phyloP scores from a whole-genome alignment of 164 flowering plant species.

The Buxus sempervirens region DNA sequence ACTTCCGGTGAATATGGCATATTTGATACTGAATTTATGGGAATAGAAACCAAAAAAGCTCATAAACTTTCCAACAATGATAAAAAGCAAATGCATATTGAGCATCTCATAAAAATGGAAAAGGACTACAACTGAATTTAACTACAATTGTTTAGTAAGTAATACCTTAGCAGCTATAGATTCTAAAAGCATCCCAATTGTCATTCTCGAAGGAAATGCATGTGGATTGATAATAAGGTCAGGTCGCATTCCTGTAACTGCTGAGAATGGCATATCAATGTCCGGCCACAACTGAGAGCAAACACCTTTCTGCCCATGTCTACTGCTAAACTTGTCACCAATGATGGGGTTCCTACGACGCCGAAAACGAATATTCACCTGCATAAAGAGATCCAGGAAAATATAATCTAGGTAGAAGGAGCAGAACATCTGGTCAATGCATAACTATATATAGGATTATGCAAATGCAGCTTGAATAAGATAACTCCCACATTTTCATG shows the following conservation, averaged over 20 bases:
- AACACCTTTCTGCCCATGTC: constrained; percentile 99
- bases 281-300: constrained; percentile 97
- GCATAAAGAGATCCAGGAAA: constrained; percentile 11
- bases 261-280: constrained; percentile 94
- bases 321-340: constrained; percentile 97
- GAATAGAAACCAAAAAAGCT: background rate
- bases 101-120: background rate
- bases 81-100: too few relatives aligned
- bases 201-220: constrained; percentile 98
- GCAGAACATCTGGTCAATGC: background rate
- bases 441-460: too few relatives aligned
- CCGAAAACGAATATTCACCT: constrained; percentile 86
- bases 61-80: too few relatives aligned
- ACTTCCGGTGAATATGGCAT: too few relatives aligned
- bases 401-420: background rate
- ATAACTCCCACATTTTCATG: background rate
- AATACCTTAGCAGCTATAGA: constrained; percentile 94
- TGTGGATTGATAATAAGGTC: constrained; percentile 97
- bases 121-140: background rate
- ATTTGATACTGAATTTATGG: too few relatives aligned
- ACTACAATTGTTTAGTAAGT: background rate
- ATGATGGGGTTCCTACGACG: constrained; percentile 84
- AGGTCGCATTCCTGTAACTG: constrained; percentile 88
- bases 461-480: background rate
- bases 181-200: constrained; percentile 95